Percentiles rank a stretch among this genome's conserved stretches.
These are phyloP conservation scores for Serendipita indica DNA, from an alignment of 768 basidiomycete species.

Conservation along the genomic window DNA sequence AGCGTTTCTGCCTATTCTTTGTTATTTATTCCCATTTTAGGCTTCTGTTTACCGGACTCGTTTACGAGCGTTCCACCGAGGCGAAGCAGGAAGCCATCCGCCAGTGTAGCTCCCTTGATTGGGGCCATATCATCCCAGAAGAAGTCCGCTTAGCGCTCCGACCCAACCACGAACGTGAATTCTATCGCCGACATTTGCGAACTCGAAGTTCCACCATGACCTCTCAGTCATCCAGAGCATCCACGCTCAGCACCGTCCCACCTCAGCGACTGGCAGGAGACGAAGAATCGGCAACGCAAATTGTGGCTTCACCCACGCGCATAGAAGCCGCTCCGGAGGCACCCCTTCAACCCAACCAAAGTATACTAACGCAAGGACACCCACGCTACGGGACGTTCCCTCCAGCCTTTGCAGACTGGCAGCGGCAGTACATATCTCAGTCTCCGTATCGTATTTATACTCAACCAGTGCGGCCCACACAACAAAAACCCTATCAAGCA, in stretches of 20 bases:
- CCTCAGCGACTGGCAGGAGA: too few species aligned
- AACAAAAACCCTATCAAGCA: background rate
- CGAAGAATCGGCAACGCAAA: too few species aligned
- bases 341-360: too few species aligned
- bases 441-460: background rate
- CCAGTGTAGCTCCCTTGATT: background rate
- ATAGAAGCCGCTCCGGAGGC: too few species aligned
- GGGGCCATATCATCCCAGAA: background rate
- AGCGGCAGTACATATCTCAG: background rate
- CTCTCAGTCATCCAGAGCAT: too few species aligned
- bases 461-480: too few species aligned
- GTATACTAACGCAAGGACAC: too few species aligned
- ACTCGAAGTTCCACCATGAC: background rate
- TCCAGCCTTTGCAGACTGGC: background rate
- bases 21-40: slow-evolving; percentile 2
- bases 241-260: too few species aligned
- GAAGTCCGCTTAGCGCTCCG: background rate
- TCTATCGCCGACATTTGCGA: background rate
- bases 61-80: slow-evolving; percentile 14
- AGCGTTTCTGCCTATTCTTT: background rate
- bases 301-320: too few species aligned
- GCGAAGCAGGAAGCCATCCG: background rate
- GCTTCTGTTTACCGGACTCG: slow-evolving; percentile 14
- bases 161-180: background rate
- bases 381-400: slow-evolving; percentile 5